Conservation (phyloP, 164 flowering plant genomes). For the Protea cynaroides region DNA sequence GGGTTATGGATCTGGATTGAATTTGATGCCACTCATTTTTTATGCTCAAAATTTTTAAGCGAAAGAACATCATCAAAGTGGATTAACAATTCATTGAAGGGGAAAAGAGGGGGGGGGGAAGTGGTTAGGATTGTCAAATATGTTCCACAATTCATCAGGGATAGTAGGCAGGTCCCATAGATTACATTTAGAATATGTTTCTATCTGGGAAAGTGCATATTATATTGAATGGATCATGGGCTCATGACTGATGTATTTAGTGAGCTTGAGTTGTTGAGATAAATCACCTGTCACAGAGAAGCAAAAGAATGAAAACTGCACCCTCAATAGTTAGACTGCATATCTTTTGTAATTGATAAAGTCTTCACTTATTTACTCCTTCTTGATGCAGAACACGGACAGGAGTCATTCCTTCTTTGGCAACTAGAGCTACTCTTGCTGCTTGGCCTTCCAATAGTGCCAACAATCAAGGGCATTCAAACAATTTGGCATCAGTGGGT, state of each 20-base stretch:
- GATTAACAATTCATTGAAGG: too few relatives aligned
- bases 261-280: background rate
- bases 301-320: background rate
- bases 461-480: slow-evolving; percentile 15
- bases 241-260: background rate
- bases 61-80: too few relatives aligned
- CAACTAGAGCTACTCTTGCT: slow-evolving; percentile 72
- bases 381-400: slow-evolving; percentile 50
- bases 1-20: too few relatives aligned
- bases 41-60: too few relatives aligned
- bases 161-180: background rate
- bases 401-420: slow-evolving; percentile 57
- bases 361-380: background rate
- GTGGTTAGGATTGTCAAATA: too few relatives aligned
- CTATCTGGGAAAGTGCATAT: background rate
- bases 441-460: slow-evolving; percentile 59
- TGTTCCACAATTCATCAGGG: too few relatives aligned
- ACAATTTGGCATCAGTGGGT: slow-evolving; percentile 16
- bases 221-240: background rate
- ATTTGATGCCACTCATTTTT: too few relatives aligned
- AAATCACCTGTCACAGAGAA: background rate
- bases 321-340: background rate
- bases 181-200: background rate
- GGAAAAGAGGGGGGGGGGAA: too few relatives aligned
- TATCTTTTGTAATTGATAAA: background rate